Percentiles rank a stretch among this genome's conserved stretches.
Conservation (phyloP, 768 basidiomycete genomes). For the Suillus brevipes region DNA sequence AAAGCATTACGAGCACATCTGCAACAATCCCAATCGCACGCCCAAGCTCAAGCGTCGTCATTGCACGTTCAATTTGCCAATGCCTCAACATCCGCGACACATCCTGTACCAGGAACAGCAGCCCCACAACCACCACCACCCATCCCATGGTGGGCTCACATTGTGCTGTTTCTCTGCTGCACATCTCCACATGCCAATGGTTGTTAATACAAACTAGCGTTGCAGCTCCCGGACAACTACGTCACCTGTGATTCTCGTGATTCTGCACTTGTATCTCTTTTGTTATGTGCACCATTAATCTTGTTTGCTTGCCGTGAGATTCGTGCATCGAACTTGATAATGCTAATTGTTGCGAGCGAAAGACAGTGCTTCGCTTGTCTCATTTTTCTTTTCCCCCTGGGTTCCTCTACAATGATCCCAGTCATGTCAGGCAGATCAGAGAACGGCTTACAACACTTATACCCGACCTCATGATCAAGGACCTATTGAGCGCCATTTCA, state of each 20-base stretch:
- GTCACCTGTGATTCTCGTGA: not conserved
- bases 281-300: not conserved
- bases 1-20: not conserved
- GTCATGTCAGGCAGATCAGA: too few species aligned
- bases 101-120: not conserved
- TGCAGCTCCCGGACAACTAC: not conserved
- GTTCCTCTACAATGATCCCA: too few species aligned
- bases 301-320: not conserved
- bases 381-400: too few species aligned
- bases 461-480: too few species aligned
- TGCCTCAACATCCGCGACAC: not conserved
- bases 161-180: not conserved
- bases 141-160: not conserved
- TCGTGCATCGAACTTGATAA: too few species aligned
- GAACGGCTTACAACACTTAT: too few species aligned
- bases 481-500: too few species aligned
- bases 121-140: not conserved
- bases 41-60: not conserved
- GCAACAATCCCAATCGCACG: not conserved
- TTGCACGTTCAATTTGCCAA: not conserved
- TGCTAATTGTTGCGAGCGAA: too few species aligned
- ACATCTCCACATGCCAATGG: not conserved
- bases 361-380: too few species aligned
- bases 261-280: not conserved
- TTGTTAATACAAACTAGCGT: not conserved